Evolutionary conservation across 805 yeast species (phyloP).

Genomic region (Starmerella apis): DNA sequence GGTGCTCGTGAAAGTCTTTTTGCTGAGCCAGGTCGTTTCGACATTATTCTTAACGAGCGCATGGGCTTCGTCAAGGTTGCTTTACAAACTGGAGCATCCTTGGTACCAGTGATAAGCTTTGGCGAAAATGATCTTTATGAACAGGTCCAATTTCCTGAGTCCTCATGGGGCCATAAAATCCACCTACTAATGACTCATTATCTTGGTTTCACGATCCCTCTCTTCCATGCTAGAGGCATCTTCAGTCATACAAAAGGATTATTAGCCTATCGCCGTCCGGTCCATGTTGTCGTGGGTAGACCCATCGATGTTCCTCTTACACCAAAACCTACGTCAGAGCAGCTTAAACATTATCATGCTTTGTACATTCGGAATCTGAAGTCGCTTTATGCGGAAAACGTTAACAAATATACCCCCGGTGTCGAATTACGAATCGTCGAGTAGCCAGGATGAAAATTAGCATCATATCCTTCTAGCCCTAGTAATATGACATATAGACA

Average conservation of each 20-base stretch:
- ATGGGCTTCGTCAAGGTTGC: constrained; percentile 88
- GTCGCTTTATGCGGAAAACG: constrained; percentile 57
- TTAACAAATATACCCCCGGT: constrained; percentile 30
- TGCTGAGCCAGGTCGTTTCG: constrained; percentile 40
- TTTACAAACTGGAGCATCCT: constrained; percentile 60
- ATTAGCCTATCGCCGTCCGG: constrained; percentile 72
- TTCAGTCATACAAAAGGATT: constrained; percentile 89
- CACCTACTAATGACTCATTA: constrained; percentile 64
- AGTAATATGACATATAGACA: too few relatives aligned
- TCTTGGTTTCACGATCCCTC: constrained; percentile 78
- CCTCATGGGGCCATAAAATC: constrained; percentile 42
- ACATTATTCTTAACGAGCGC: constrained; percentile 62
- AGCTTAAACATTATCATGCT: constrained; percentile 47
- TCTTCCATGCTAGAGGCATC: constrained; percentile 83
- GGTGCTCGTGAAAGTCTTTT: constrained; percentile 87
- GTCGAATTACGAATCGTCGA: constrained; percentile 21
- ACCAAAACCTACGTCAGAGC: constrained; percentile 12
- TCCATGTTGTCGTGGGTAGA: constrained; percentile 48
- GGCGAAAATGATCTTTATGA: constrained; percentile 71
- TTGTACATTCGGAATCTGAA: constrained; percentile 55
- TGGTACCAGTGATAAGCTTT: constrained; percentile 84
- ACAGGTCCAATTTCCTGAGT: constrained; percentile 38
- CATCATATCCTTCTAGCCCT: neutral
- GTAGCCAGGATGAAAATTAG: neutral
- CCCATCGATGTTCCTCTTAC: constrained; percentile 32